Evolutionary conservation across 495 filamentous ascomycete species (phyloP).

Genomic region (Physcia stellaris): DNA sequence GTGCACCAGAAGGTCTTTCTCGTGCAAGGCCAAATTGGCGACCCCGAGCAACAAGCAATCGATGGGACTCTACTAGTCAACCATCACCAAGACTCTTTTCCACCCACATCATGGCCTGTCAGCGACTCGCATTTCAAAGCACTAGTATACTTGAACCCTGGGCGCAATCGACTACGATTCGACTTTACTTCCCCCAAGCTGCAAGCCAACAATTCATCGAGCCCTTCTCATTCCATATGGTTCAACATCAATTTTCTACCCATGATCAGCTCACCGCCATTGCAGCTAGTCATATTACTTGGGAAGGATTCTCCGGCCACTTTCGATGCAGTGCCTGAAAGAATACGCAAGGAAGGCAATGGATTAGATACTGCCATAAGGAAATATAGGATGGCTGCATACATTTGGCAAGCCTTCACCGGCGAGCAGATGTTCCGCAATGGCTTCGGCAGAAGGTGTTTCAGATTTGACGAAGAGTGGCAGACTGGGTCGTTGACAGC

Average conservation of each 20-base stretch:
- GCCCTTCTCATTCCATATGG: conserved; percentile 61
- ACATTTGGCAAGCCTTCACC: conserved; percentile 92
- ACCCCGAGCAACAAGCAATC: conserved; percentile 51
- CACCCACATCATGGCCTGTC: conserved; percentile 70
- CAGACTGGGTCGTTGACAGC: conserved; percentile 60
- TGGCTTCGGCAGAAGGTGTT: conserved; percentile 67
- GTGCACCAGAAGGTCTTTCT: conserved; percentile 82
- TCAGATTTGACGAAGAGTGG: conserved; percentile 90
- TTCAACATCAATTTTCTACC: conserved; percentile 76
- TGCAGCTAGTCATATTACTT: conserved; percentile 73
- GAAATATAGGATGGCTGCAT: conserved; percentile 84
- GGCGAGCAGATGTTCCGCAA: conserved; percentile 89
- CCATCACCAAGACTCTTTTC: conserved; percentile 74
- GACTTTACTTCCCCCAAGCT: conserved; percentile 77
- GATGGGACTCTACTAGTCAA: conserved; percentile 70
- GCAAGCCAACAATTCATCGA: conserved; percentile 51
- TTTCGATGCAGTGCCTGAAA: conserved; percentile 68
- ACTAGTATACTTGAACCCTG: conserved; percentile 72
- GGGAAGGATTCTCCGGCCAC: conserved; percentile 79
- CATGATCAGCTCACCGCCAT: conserved; percentile 55
- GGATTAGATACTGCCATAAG: conserved; percentile 61
- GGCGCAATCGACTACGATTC: conserved; percentile 71
- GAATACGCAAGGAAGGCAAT: conserved; percentile 65
- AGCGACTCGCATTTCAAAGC: conserved; percentile 80
- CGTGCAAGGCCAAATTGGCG: conserved; percentile 65